Evolutionary conservation across 495 filamentous ascomycete genomes (phyloP), one percentile per base, ranked within the genome.

Genomic region (Penicillium alfredii): DNA sequence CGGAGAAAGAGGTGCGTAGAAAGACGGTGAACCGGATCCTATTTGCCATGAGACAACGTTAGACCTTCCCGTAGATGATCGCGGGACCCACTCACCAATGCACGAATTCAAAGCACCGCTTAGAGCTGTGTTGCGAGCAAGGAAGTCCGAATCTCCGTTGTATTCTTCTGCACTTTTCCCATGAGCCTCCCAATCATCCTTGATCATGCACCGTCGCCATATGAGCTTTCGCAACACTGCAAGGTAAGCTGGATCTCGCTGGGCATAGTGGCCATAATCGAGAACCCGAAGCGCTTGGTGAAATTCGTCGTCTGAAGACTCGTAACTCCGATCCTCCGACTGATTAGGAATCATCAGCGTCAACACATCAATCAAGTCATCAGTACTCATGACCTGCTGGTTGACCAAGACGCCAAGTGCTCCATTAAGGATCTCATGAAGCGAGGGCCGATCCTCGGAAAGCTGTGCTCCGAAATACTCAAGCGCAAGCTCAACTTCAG

Each of bases 191-290:
- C 86, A 94, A 53, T 94, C 76, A 50, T 94, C 86, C 29, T 74
- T 74, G 34, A 88, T 72, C 42, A 80, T 78, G 49, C 84, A 85
- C 23, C 88, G 77, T 45, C 88, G 78, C 88, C 88, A 95, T 36
- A 94, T 81, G 17, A 90, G 69, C 22, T 76, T 78, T 45, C 82
- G 74, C 26, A 78, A 61, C 30, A 71, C 60, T 20, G 78, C 66
- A 24, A 68, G 56, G 21, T 74, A 72, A 2, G 72, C 72, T n/a
- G 58, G 47, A 28, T 71, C 58, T 26, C 49, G 58, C 9, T 69
- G 63, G 15, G 67, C 61, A 43, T 72, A 66, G 13, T 69, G 69
- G 26, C 73, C 69, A 23, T 73, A 64, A 33, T 69, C 69, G 6
- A 90, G 71, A 1, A 82, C 79, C 25, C 76, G 69, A 30, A 94